phyloP scores from a whole-genome alignment of 495 filamentous ascomycete genomes.

The Aspergillus hancockii region DNA sequence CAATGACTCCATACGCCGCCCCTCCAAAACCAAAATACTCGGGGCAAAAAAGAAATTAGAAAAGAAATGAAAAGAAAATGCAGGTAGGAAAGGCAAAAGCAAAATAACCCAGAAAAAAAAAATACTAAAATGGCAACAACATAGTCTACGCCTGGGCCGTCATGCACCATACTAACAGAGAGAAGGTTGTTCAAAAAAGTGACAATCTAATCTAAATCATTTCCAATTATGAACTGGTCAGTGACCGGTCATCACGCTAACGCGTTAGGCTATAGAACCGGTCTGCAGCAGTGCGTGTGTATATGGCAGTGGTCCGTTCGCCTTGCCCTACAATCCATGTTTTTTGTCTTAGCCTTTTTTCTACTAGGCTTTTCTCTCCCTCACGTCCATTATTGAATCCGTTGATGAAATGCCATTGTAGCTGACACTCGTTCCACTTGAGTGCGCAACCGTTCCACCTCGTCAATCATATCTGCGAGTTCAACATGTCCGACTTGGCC shows the following conservation, averaged over 20 bases:
- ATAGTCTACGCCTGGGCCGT: neutral
- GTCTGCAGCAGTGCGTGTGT: conserved; percentile 22
- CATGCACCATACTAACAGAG: neutral
- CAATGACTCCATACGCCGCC: neutral
- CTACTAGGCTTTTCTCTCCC: neutral
- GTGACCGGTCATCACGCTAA: conserved; percentile 20
- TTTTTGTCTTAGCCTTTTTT: neutral
- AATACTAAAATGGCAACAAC: neutral
- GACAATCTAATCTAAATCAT: conserved; percentile 2
- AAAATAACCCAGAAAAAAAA: neutral
- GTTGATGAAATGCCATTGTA: conserved; percentile 26
- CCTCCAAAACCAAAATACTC: neutral
- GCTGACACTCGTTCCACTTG: conserved; percentile 42
- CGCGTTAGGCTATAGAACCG: conserved; percentile 13
- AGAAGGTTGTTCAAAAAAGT: neutral
- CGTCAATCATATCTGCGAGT: conserved; percentile 38
- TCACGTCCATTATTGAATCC: conserved; percentile 13
- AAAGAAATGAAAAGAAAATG: neutral
- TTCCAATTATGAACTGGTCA: conserved; percentile 12
- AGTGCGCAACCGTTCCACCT: conserved; percentile 40
- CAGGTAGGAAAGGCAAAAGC: neutral
- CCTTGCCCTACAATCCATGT: neutral
- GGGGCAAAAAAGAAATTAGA: neutral
- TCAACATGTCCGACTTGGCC: conserved; percentile 27
- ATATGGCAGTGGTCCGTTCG: conserved; percentile 15